Conservation (phyloP, 768 basidiomycete genomes). For the Auriscalpium vulgare region DNA sequence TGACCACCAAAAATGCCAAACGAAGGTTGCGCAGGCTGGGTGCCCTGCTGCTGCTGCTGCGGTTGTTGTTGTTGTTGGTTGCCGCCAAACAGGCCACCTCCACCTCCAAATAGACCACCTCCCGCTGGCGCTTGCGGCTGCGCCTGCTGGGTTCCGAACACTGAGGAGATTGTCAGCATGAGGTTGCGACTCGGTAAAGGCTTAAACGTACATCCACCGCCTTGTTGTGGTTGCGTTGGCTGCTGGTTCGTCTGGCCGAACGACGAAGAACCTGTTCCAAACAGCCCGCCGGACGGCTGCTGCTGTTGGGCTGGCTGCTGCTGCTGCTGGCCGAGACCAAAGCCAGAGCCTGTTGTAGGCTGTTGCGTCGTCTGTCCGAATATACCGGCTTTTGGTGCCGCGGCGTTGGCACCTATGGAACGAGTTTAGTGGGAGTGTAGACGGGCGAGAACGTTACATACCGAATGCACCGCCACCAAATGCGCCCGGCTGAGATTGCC, state of each 20-base stretch:
- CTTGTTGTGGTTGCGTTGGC: slow-evolving; percentile 29
- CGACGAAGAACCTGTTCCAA: slow-evolving; percentile 8
- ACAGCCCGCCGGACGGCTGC: slow-evolving; percentile 11
- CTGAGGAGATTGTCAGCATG: not conserved
- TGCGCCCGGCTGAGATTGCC: slow-evolving; percentile 14
- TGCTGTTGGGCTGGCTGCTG: slow-evolving; percentile 21
- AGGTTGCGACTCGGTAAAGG: too few species aligned
- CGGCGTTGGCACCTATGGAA: slow-evolving; percentile 4
- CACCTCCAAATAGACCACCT: slow-evolving; percentile 9
- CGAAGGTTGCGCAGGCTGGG: not conserved
- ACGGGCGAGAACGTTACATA: slow-evolving; percentile 1
- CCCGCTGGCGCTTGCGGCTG: not conserved
- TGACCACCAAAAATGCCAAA: slow-evolving; percentile 25
- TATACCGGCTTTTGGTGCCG: slow-evolving; percentile 19
- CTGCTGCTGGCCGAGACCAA: slow-evolving; percentile 22
- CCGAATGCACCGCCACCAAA: slow-evolving; percentile 23
- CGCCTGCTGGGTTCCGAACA: not conserved
- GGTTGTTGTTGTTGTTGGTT: slow-evolving; percentile 8
- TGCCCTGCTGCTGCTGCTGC: not conserved
- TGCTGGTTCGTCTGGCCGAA: slow-evolving; percentile 20
- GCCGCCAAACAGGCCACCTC: slow-evolving; percentile 6
- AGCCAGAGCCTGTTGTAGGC: slow-evolving; percentile 8
- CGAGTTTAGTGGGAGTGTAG: not conserved
- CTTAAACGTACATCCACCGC: not conserved
- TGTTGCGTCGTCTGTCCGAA: slow-evolving; percentile 14